Percentiles rank a stretch among this genome's conserved stretches.
Evolutionary conservation across 75 land plant species (phyloP).

Genomic region (Selaginella tamariscina): DNA sequence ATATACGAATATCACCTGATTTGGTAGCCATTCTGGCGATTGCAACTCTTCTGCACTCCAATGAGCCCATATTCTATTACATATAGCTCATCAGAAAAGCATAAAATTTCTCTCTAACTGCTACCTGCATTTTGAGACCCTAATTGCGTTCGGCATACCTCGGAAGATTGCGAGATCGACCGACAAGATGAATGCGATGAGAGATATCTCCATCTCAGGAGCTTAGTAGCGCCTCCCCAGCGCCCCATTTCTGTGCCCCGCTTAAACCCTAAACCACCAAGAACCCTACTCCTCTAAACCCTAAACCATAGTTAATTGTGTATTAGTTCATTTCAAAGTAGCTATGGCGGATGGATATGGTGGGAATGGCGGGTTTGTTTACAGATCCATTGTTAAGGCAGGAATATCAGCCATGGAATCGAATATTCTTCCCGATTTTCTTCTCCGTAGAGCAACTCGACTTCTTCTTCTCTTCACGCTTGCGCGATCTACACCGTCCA

Average conservation of each 20-base stretch:
- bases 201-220: not conserved
- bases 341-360: too few species aligned
- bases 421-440: constrained; percentile 66
- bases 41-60: not conserved
- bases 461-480: constrained; percentile 52
- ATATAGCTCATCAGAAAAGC: not conserved
- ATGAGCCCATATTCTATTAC: not conserved
- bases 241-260: not conserved
- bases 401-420: constrained; percentile 50
- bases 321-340: too few species aligned
- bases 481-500: constrained; percentile 40
- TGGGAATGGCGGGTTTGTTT: not conserved
- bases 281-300: not conserved
- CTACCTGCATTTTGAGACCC: not conserved
- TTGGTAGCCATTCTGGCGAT: not conserved
- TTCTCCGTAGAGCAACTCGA: constrained; percentile 54
- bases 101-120: not conserved
- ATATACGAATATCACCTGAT: not conserved
- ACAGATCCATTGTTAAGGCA: not conserved
- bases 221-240: not conserved
- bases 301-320: too few species aligned
- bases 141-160: not conserved
- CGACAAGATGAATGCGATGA: not conserved
- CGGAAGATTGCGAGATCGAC: not conserved
- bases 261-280: not conserved